phyloP scores from a whole-genome alignment of 352 stramenopile genomes.

The Pythium periplocum region DNA sequence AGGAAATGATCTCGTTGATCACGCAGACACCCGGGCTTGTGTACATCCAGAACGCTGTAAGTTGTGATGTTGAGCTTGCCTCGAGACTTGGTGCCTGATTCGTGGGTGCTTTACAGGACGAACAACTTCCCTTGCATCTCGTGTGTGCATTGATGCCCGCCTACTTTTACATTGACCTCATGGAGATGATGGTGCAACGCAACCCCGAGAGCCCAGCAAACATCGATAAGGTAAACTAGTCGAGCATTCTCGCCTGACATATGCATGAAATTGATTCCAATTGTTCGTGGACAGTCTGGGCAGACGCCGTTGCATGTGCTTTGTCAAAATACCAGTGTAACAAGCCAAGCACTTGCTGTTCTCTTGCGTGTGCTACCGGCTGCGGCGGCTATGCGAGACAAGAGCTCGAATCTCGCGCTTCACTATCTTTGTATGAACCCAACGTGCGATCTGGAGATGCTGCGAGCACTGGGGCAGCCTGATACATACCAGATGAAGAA shows the following conservation, averaged over 20 bases:
- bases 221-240: conserved; percentile 33
- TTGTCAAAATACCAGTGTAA: conserved; percentile 40
- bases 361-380: conserved; percentile 31
- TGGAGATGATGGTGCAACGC: conserved; percentile 42
- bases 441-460: conserved; percentile 33
- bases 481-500: conserved; percentile 37
- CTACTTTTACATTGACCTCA: conserved; percentile 48
- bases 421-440: conserved; percentile 48
- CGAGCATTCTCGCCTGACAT: not conserved
- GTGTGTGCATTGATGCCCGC: conserved; percentile 41
- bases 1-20: conserved; percentile 38
- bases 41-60: conserved; percentile 23
- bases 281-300: conserved; percentile 13
- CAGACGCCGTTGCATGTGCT: conserved; percentile 53
- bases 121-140: conserved; percentile 42
- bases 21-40: conserved; percentile 28
- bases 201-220: conserved; percentile 25
- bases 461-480: conserved; percentile 27
- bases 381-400: conserved; percentile 34
- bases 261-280: no score
- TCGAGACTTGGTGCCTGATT: not conserved
- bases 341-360: conserved; percentile 26
- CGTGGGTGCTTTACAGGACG: conserved; percentile 19
- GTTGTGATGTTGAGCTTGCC: not conserved
- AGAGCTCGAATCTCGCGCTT: conserved; percentile 32